Evolutionary conservation across 352 stramenopile species (phyloP), one percentile per base, ranked within the genome.

Genomic region (Pythium phragmitis): DNA sequence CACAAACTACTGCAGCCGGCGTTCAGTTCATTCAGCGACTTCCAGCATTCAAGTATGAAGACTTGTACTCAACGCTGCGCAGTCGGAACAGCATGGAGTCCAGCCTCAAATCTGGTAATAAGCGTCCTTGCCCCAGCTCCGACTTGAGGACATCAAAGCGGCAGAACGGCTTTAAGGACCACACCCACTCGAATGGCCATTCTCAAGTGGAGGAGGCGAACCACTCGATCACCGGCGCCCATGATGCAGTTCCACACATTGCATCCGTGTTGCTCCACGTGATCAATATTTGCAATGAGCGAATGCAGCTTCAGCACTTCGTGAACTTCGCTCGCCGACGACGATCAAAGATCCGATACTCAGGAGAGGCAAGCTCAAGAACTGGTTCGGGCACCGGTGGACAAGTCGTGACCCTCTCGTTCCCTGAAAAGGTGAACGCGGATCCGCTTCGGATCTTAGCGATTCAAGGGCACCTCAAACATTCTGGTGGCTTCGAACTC

Each of bases 21-120:
- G 86, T 94, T 13, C 85, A 94, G 62, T 94, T 92, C 73, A 90
- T 94, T 51, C 86, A 94, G 55, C 77, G 84, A 14, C 92, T 94
- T 62, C 73, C 77, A 34, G 86, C 86, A 9, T 91, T 94, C 57
- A 91, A 91, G 67, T 81, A 84, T 39, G 80, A 85, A 60, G 80
- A 89, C 55, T 60, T 94, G 59, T 80, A 84, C 52, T 75, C 81
- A 4, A 86, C 79, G 7, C 53, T 89, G 26, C 83, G 80, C 12
- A 73, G 75, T 48, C 65, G 72, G 16, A 83, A 82, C 60, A 59
- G 48, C 23, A 30, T 41, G 2, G 72, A 87, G 14, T 75, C 77
- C 34, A 70, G 58, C 34, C 30, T 69, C 14, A 74, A 70, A 33
- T 72, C 41, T 65, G 77, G 77, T 49, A 87, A 80, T 67, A 79